A percentile compares a stretch with the other conserved stretches of the same genome.
phyloP scores from a whole-genome alignment of 768 basidiomycete species.

The Russula earlei region DNA sequence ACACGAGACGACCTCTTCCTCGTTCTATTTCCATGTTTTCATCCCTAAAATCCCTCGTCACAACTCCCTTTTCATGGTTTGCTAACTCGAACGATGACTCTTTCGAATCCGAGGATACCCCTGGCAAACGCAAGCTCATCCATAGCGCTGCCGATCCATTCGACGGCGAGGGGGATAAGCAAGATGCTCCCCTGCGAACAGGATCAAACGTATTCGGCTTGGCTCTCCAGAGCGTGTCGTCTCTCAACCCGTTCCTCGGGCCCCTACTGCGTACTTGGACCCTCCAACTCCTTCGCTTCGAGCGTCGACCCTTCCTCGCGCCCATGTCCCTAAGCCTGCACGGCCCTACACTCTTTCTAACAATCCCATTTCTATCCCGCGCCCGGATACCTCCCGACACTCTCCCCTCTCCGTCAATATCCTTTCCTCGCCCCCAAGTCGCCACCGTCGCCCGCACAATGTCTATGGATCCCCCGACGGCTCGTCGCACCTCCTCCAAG shows the following conservation, averaged over 20 bases:
- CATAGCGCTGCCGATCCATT: background rate
- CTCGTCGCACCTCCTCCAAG: slow-evolving; percentile 17
- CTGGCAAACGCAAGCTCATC: slow-evolving; percentile 28
- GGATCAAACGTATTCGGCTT: slow-evolving; percentile 26
- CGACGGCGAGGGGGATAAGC: slow-evolving; percentile 18
- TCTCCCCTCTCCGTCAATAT: slow-evolving; percentile 1
- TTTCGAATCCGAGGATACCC: slow-evolving; percentile 24
- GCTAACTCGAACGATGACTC: slow-evolving; percentile 16
- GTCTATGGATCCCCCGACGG: slow-evolving; percentile 54
- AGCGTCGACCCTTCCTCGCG: slow-evolving; percentile 1
- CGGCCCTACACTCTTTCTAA: slow-evolving; percentile 13
- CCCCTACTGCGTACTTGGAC: slow-evolving; percentile 11
- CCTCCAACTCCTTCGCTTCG: slow-evolving; percentile 17
- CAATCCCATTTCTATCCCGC: slow-evolving; percentile 13
- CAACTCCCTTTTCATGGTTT: slow-evolving; percentile 29
- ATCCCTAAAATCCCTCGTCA: slow-evolving; percentile 29
- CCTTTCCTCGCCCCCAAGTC: background rate
- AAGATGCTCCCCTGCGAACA: background rate
- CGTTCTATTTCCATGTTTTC: slow-evolving; percentile 27
- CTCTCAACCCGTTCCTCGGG: background rate
- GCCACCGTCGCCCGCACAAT: slow-evolving; percentile 43
- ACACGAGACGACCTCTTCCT: slow-evolving; percentile 15
- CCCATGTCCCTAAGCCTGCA: background rate
- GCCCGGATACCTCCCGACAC: slow-evolving; percentile 17
- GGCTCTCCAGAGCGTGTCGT: slow-evolving; percentile 4